A percentile compares a stretch with the other conserved stretches of the same genome.
These are phyloP conservation scores for Ogataea thermomethanolica DNA, from an alignment of 805 yeast genomes.

Conservation along the genomic window DNA sequence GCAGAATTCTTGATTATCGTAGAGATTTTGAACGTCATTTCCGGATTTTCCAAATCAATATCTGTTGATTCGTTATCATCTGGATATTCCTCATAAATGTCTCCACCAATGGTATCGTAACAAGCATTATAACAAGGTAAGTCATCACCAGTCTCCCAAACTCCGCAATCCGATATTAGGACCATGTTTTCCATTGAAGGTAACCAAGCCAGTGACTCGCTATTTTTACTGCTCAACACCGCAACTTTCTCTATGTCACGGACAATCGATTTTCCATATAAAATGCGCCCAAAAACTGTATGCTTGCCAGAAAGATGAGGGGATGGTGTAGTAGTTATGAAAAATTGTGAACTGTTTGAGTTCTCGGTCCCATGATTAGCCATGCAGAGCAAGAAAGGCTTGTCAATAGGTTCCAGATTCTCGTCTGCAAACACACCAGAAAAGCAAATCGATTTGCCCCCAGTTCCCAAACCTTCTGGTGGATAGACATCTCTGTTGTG, in stretches of 20 bases:
- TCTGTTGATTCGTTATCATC: constrained; percentile 66
- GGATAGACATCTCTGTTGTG: constrained; percentile 21
- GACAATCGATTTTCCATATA: constrained; percentile 64
- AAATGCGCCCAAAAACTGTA: constrained; percentile 71
- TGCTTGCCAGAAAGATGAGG: constrained; percentile 77
- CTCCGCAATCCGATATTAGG: constrained; percentile 56
- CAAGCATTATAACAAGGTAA: constrained; percentile 64
- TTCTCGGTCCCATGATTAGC: constrained; percentile 51
- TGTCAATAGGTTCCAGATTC: constrained; percentile 43
- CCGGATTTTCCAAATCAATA: constrained; percentile 46
- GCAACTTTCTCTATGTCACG: constrained; percentile 57
- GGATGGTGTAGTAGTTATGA: constrained; percentile 63
- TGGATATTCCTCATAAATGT: constrained; percentile 71
- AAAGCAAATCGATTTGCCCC: constrained; percentile 44
- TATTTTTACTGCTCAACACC: constrained; percentile 37
- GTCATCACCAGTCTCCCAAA: constrained; percentile 49
- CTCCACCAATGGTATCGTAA: constrained; percentile 60
- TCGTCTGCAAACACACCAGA: constrained; percentile 50
- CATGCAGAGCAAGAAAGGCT: constrained; percentile 56
- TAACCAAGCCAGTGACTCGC: constrained; percentile 22
- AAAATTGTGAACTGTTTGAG: constrained; percentile 64
- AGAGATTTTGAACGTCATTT: constrained; percentile 49
- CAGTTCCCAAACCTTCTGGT: constrained; percentile 33
- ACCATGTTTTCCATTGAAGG: constrained; percentile 42
- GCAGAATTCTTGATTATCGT: constrained; percentile 65